Evolutionary conservation across 768 basidiomycete genomes (phyloP), one percentile per base, ranked within the genome.

Genomic region (Leccinum truebloodii): DNA sequence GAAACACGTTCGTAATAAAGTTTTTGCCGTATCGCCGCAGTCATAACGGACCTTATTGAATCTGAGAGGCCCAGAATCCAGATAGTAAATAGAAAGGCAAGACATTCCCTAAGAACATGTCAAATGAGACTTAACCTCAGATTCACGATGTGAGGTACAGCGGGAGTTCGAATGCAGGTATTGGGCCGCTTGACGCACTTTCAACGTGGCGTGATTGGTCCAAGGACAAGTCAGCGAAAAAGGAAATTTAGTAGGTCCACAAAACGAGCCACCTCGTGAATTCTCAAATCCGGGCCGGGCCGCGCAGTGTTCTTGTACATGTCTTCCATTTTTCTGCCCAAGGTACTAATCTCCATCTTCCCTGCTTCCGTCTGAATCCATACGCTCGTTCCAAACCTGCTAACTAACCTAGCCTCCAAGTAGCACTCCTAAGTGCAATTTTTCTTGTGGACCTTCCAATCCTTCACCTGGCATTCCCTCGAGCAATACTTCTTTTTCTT

Each of bases 371-470:
- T 37, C 37, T 16, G 16, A 37, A 37, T 37, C 6, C 37, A 16
- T 37, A 14, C 0, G 37, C 16, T 37, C 6, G 16, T 16, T 37
- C 16, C 37, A 37, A 0, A 37, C 37, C 14, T 44, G 13, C 34
- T 13, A 20, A 44, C n/a, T 4, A 18, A 48, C 20, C 34, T 14
- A 35, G 12, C 32, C 32, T 34, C 32, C 32, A 35, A 14, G 13
- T 7, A 9, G 24, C 14, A 50, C 24, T 28, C 26, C 49, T 51
- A 51, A 51, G 28, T 41, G 32, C 80, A 81, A 16, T 35, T n/a
- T 13, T 61, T 59, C 66, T 82, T 83, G 66, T 81, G 82, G 34
- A 32, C 60, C 58, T 77, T 80, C 82, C 83, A 84, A 53, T 83
- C 76, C 46, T 69, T 65, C 60, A 72, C 78, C 63, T 84, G 83